A percentile compares a stretch with the other conserved stretches of the same genome.
phyloP scores from a whole-genome alignment of 1,284 basidiomycete genomes.

The Papiliotrema laurentii region DNA sequence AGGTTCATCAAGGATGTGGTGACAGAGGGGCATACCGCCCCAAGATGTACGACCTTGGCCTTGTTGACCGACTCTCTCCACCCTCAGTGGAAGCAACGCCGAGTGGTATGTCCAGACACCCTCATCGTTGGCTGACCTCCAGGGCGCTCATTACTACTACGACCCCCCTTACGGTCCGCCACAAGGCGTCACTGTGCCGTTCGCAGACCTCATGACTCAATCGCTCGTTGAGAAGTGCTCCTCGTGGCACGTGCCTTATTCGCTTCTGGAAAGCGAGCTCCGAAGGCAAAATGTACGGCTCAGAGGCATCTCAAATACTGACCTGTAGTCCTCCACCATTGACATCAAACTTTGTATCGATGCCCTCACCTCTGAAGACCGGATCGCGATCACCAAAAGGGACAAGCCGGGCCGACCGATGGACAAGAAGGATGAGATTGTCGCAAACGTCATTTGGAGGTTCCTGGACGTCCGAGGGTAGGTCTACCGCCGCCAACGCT shows the following conservation, averaged over 20 bases:
- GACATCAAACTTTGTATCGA: conserved; percentile 93
- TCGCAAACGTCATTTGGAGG: conserved; percentile 97
- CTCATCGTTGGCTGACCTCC: not conserved
- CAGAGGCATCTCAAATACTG: not conserved
- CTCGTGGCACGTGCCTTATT: conserved; percentile 87
- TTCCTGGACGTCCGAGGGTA: conserved; percentile 94
- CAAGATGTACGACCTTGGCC: conserved; percentile 83
- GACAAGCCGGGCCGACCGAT: conserved; percentile 55
- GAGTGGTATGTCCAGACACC: conserved; percentile 54
- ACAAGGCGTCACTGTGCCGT: conserved; percentile 54
- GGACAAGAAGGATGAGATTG: conserved; percentile 97
- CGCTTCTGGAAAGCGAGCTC: conserved; percentile 87
- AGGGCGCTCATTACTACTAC: conserved; percentile 52
- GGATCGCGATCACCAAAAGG: conserved; percentile 64
- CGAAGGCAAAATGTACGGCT: conserved; percentile 85
- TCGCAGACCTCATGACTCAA: conserved; percentile 71
- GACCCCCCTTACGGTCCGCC: conserved; percentile 34
- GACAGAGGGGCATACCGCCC: conserved; percentile 85
- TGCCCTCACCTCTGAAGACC: conserved; percentile 73
- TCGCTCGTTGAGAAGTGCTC: conserved; percentile 82
- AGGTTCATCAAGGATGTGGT: conserved; percentile 93
- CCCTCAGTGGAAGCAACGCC: conserved; percentile 66
- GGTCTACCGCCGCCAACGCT: conserved; percentile 18
- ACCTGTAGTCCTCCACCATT: conserved; percentile 79
- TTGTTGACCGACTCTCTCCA: conserved; percentile 73